Evolutionary conservation across 2,329 filamentous ascomycete species (phyloP), one percentile per base, ranked within the genome.

Genomic region (Phaeosphaeria sp.): DNA sequence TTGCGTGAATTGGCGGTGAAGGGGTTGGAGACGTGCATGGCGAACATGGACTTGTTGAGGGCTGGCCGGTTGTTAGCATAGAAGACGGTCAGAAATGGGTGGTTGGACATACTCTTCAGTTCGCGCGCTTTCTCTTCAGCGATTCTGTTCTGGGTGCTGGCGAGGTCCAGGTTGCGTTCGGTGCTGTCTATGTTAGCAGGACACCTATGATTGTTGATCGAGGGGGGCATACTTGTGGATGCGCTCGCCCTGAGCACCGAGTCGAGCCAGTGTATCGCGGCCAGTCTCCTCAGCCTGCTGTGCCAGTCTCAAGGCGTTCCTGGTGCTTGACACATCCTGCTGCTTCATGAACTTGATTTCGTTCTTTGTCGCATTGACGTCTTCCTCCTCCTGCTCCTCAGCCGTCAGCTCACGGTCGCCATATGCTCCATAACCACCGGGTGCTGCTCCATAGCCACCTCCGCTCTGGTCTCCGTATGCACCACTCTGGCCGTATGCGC

Each of bases 31-130:
- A 93, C 89, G 70, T 93, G 90, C 21, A 93, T 86, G 5, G 91
- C 90, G 72, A 97, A 97, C 92, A 97, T 96, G 80, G 89, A 93
- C 62, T 90, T 84, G 78, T 97, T 96, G 50, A 96, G 82, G 0
- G 87, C 66, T 70, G 52, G 7, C 3, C 30, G 2, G 5, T 17
- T 11, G 30, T 55, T 39, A 58, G 56, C 27, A n/a, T 30, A 17
- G 1, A 6, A 7, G 2, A 10, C 9, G 17, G 17, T n/a, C 3
- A 9, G 9, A 7, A 22, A 43, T 39, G n/a, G 15, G 27, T 25
- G 20, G 30, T 3, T 22, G 43, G 27, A 18, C 65, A 43, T 56
- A 68, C 67, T 91, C 80, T 94, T 94, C 39, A 97, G 81, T 72
- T 97, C 92, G 48, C 88, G 86, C 1, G 92, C 90, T 67, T 91